Evolutionary conservation across 306 rosid genomes (phyloP).

Genomic region (Dryas octopetala): DNA sequence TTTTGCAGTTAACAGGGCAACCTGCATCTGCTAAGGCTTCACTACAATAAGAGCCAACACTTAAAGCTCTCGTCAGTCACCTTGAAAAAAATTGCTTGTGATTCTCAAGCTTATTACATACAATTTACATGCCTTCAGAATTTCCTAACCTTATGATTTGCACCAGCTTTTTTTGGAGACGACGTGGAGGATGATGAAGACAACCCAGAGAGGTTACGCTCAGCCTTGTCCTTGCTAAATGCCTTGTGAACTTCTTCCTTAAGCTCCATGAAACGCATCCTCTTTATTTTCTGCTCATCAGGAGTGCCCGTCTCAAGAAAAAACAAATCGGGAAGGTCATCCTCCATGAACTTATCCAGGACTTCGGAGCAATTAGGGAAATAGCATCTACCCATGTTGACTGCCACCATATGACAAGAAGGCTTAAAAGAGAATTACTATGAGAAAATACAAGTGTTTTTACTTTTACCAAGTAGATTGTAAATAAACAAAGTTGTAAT

Average conservation of each 20-base stretch:
- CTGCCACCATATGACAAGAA: slow-evolving; percentile 30
- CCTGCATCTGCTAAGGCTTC: not conserved
- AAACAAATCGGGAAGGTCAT: slow-evolving; percentile 41
- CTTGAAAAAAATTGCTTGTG: not conserved
- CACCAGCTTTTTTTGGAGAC: slow-evolving; percentile 25
- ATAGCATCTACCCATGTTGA: slow-evolving; percentile 44
- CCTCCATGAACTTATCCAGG: slow-evolving; percentile 50
- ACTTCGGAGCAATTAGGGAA: slow-evolving; percentile 57
- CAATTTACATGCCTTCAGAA: slow-evolving; percentile 16
- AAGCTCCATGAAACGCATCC: slow-evolving; percentile 46
- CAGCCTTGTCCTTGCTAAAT: slow-evolving; percentile 50
- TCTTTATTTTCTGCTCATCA: slow-evolving; percentile 43
- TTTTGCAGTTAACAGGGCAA: not conserved
- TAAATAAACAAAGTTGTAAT: not conserved
- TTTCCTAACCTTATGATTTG: slow-evolving; percentile 25
- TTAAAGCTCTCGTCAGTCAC: not conserved
- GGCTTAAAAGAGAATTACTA: slow-evolving; percentile 9
- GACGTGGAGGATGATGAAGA: slow-evolving; percentile 40
- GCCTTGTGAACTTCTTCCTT: slow-evolving; percentile 51
- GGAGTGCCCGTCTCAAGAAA: slow-evolving; percentile 39
- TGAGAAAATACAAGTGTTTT: not conserved
- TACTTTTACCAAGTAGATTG: not conserved
- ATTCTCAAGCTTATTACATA: slow-evolving; percentile 15
- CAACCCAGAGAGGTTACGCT: slow-evolving; percentile 25
- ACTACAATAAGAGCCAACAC: not conserved